Base-by-base conservation (phyloP, 2,329 filamentous ascomycete species). In the Xylariaceae sp. region DNA sequence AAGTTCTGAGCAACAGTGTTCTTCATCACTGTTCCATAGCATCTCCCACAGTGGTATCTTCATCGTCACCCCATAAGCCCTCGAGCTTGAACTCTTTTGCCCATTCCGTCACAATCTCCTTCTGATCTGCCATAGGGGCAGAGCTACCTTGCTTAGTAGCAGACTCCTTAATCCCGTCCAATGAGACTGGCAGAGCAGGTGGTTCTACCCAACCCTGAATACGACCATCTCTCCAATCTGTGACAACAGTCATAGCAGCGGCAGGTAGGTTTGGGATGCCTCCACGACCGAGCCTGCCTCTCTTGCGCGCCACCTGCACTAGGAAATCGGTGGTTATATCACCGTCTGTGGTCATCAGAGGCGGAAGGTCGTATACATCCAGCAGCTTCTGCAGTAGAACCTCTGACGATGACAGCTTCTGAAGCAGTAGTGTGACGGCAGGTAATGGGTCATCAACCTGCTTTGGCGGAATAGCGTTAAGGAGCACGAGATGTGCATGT, bases 1-100 rank as follows among this genome's bases (percentile, higher is more conserved):
- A n/a, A 42, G 11, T 22, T 11, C 35, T 22, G 35, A 22, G 39
- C 36, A 27, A 45, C 44, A 3, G 14, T 49, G 42, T 22, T 48
- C 11, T 32, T 44, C 27, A 48, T 60, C 70, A 78, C 61, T 77
- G 73, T 66, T 77, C 70, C 80, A 82, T 82, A 45, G 70, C 73
- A 49, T 79, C 76, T 5, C 56, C 71, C 7, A 61, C 15, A 30
- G 54, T 63, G 32, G 49, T 61, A n/a, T 58, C 63, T 17, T 59
- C 66, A 22, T 65, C 83, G 65, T 90, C 85, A 11, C 89, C 90
- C 87, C 89, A 97, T 12, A 99, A 72, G 2, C 90, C 94, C 54
- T 96, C 94, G 9, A 99, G 78, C 74, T 92, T 91, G 72, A 99
- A 97, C 70, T 97, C 92, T 62, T 89, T 84, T 7, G 91, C 89